Base-by-base conservation (phyloP, 108 stramenopile species). In the Skeletonema costatum region DNA sequence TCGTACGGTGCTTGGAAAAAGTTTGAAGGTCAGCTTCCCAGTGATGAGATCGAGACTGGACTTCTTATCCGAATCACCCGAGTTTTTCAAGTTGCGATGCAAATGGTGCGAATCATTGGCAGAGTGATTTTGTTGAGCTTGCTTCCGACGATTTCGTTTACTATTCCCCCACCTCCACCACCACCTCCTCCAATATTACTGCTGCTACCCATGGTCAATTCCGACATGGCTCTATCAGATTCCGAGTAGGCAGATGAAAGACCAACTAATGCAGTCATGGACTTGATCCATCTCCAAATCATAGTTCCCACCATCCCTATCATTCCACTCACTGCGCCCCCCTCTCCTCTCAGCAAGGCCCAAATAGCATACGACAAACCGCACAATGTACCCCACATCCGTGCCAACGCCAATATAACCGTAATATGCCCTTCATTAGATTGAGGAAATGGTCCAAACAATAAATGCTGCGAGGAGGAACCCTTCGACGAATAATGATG, bases 1-100 rank as follows among this genome's bases (percentile, higher is more conserved):
- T 29, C 80, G 80, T 36, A 81, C 74, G 32, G 36, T 8, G 50
- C 69, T 51, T 0, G 80, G 80, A 39, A 81, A 81, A 14, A 74
- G n/a, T 19, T 48, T 53, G 58, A 81, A 81, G 3, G 67, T 71
- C 25, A 64, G 25, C 30, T 74, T 74, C 50, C 73, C 68, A 35
- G 60, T 59, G 8, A 64, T 19, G 12, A 74, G 63, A 17, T 70
- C 65, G 4, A 66, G 50, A 19, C 19, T 67, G 33, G 63, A 56
- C 42, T 48, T 38, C 39, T 46, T 31, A 46, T 73, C 42, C 5
- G 25, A 56, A 7, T 46, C 21, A 30, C 66, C 71, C 41, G 61
- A 32, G 30, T 62, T 42, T 32, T 30, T 71, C 65, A 12, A 68
- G 50, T 59, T 74, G 66, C 35, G 65, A 66, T 19, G 56, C 10